phyloP scores from a whole-genome alignment of 129 eudicot species.

The Calendula officinalis region DNA sequence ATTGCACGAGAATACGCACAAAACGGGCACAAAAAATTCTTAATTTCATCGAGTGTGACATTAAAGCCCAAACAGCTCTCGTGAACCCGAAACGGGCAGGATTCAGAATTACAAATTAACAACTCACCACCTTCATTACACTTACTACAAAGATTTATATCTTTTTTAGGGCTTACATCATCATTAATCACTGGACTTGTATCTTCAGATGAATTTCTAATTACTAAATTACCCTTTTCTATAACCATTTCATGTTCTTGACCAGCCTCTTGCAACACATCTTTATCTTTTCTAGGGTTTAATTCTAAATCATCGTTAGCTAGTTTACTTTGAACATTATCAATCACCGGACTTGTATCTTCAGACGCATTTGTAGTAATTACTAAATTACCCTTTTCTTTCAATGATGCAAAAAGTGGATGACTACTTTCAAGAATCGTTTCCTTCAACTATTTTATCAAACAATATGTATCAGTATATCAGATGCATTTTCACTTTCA shows the following conservation, averaged over 20 bases:
- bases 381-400: conserved; percentile 50
- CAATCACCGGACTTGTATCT: conserved; percentile 8
- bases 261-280: conserved; percentile 6
- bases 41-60: conserved; percentile 45
- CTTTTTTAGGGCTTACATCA: conserved; percentile 6
- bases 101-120: conserved; percentile 53
- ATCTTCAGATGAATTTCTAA: neutral
- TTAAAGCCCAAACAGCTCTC: conserved; percentile 61
- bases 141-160: conserved; percentile 49
- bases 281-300: conserved; percentile 16
- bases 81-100: conserved; percentile 65
- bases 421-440: conserved; percentile 48
- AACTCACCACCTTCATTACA: conserved; percentile 62
- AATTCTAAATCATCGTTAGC: conserved; percentile 12
- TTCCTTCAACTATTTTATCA: conserved; percentile 59
- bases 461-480: conserved; percentile 13
- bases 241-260: conserved; percentile 12
- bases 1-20: conserved; percentile 74
- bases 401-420: conserved; percentile 52
- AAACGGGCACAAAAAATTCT: conserved; percentile 66
- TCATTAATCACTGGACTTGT: neutral
- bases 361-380: conserved; percentile 21
- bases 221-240: too few relatives aligned
- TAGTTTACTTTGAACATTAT: conserved; percentile 3
- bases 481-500: neutral